Evolutionary conservation across 305 asterid genomes (phyloP), one percentile per base, ranked within the genome.

Genomic region (Solanum hybrid): DNA sequence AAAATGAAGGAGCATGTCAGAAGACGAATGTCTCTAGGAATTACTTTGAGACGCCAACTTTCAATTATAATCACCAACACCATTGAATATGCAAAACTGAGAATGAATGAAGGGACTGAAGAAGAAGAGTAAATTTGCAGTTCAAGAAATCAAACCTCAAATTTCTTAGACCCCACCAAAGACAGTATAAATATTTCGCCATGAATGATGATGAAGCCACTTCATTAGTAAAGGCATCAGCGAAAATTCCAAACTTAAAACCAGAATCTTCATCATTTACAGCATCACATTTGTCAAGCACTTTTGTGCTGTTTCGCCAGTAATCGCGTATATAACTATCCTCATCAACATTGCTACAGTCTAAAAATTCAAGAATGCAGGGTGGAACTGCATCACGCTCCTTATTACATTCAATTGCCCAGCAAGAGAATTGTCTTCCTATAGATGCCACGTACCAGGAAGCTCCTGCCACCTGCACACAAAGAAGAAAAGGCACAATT

Each of bases 81-180:
- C 11, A 56, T 40, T 77, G 38, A 73, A 60, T 42, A 80, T 51
- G 26, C 69, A 34, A 26, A 38, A 40, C 40, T 7, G 75, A 24
- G 79, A 56, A 87, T 9, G 56, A 56, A 56, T 56, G n/a, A 56
- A 45, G 19, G 60, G 19, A 45, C 19, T 45, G 60, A 45, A 45
- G 60, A 45, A 17, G 66, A 17, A 51, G 66, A 36, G 88, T 66
- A 78, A 86, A 11, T 86, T 13, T 66, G 40, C 82, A 85, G 77
- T 81, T 56, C 32, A 36, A 60, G 79, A 78, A 71, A 90, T n/a
- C 92, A 86, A 37, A 97, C 99, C 99, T 96, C 93, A 97, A 92
- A 90, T 97, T 97, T 91, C 99, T 93, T 88, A 97, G 92, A 89
- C 99, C 99, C 99, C 99, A 96, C 99, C 99, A 97, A 40, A 97